phyloP scores from a whole-genome alignment of 345 rosid genomes.

The Hevea brasiliensis region DNA sequence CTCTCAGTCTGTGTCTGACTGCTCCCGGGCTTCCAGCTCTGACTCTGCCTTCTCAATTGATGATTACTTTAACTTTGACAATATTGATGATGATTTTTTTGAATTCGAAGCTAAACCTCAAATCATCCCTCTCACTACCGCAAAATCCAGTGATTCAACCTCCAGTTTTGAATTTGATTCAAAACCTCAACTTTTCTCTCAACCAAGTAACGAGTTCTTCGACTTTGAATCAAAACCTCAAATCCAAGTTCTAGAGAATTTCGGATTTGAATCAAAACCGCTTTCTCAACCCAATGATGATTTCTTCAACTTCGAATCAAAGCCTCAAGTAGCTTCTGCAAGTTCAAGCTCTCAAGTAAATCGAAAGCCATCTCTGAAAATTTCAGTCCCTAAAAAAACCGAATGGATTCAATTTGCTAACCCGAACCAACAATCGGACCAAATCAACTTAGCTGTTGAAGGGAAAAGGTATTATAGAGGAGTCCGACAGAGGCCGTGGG shows the following conservation, averaged over 20 bases:
- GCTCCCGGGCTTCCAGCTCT: slow-evolving; percentile 29
- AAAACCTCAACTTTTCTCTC: not conserved
- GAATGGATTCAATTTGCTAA: slow-evolving; percentile 50
- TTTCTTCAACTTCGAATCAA: slow-evolving; percentile 34
- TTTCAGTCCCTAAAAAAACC: slow-evolving; percentile 48
- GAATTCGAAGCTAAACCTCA: slow-evolving; percentile 42
- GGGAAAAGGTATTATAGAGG: slow-evolving; percentile 72
- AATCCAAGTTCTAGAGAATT: not conserved
- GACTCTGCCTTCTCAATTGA: slow-evolving; percentile 27
- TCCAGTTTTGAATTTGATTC: slow-evolving; percentile 7
- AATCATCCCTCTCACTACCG: slow-evolving; percentile 34
- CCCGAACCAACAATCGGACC: slow-evolving; percentile 1
- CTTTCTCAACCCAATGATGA: not conserved
- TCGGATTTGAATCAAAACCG: not conserved
- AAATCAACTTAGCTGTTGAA: slow-evolving; percentile 14
- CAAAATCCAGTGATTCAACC: slow-evolving; percentile 17
- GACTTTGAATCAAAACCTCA: not conserved
- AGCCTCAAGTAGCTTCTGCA: slow-evolving; percentile 34
- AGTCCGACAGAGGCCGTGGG: slow-evolving; percentile 93
- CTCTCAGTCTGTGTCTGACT: slow-evolving; percentile 11
- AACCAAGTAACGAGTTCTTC: not conserved
- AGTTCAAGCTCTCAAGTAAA: slow-evolving; percentile 21
- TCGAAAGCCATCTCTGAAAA: slow-evolving; percentile 51
- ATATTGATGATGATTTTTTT: slow-evolving; percentile 26
- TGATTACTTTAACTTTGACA: slow-evolving; percentile 4